Evolutionary conservation across 208 protist genomes (phyloP).

Genomic region (Crithidia brevicula): DNA sequence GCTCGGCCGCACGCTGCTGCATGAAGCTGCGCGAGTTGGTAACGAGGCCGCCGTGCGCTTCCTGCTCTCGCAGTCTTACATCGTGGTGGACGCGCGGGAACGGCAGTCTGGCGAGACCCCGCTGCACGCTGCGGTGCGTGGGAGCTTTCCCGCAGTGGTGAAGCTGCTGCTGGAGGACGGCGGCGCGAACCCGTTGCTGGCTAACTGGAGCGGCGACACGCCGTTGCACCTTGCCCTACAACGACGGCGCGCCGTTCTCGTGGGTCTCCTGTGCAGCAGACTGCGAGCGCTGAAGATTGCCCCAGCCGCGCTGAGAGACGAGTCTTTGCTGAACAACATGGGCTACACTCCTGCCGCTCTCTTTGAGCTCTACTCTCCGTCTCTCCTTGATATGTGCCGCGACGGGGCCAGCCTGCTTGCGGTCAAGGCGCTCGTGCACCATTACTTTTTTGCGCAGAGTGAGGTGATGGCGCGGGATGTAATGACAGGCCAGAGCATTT

Average conservation of each 20-base stretch:
- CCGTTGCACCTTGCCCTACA: slow-evolving; percentile 72
- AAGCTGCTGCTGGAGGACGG: slow-evolving; percentile 53
- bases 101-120: slow-evolving; percentile 56
- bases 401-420: slow-evolving; percentile 54
- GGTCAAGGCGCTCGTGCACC: slow-evolving; percentile 54
- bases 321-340: slow-evolving; percentile 39
- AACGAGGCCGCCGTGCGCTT: slow-evolving; percentile 58
- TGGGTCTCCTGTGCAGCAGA: slow-evolving; percentile 56
- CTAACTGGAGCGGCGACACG: slow-evolving; percentile 49
- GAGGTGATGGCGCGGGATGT: slow-evolving; percentile 39
- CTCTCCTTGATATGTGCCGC: slow-evolving; percentile 59
- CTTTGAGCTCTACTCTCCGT: slow-evolving; percentile 62
- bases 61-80: slow-evolving; percentile 64
- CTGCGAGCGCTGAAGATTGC: slow-evolving; percentile 42
- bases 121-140: slow-evolving; percentile 65
- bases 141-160: slow-evolving; percentile 45
- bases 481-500: slow-evolving; percentile 39
- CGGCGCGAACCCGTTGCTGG: slow-evolving; percentile 26
- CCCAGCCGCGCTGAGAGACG: slow-evolving; percentile 21
- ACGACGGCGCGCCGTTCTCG: slow-evolving; percentile 44
- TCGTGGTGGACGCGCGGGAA: slow-evolving; percentile 55
- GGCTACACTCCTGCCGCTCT: slow-evolving; percentile 61
- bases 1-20: slow-evolving; percentile 76
- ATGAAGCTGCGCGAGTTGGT: slow-evolving; percentile 65
- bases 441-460: slow-evolving; percentile 67